Conservation (phyloP, 116 monocot genomes). For the Trichopus zeylanicus region DNA sequence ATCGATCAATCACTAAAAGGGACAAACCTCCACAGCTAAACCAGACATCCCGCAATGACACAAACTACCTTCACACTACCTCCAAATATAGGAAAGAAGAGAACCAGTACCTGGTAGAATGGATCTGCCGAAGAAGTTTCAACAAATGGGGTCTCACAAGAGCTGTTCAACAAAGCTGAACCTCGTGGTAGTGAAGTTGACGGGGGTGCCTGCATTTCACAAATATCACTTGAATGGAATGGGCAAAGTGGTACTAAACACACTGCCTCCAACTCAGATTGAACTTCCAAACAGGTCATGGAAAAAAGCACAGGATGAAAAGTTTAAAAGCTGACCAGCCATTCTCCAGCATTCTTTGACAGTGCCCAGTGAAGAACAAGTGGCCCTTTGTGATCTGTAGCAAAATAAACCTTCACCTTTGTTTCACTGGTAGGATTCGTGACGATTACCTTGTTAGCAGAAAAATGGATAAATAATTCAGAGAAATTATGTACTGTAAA, state of each 20-base stretch:
- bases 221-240: not conserved
- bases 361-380: slow-evolving; percentile 92
- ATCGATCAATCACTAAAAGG: no score
- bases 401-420: slow-evolving; percentile 72
- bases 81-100: not conserved
- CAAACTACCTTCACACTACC: not conserved
- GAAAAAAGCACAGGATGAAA: not conserved
- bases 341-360: slow-evolving; percentile 61
- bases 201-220: slow-evolving; percentile 54
- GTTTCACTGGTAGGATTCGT: slow-evolving; percentile 39
- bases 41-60: not conserved
- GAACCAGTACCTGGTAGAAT: slow-evolving; percentile 41
- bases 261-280: not conserved
- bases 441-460: slow-evolving; percentile 51
- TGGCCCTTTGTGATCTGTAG: slow-evolving; percentile 47
- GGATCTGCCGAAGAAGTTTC: slow-evolving; percentile 25
- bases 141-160: slow-evolving; percentile 77
- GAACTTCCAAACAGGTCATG: not conserved
- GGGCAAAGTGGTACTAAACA: not conserved
- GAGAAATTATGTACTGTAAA: not conserved
- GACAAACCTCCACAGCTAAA: no score
- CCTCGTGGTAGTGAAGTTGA: slow-evolving; percentile 38
- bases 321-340: slow-evolving; percentile 47
- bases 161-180: slow-evolving; percentile 42
- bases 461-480: slow-evolving; percentile 4